Conservation (phyloP, 2,329 filamentous ascomycete genomes). For the Xylariales sp. region DNA sequence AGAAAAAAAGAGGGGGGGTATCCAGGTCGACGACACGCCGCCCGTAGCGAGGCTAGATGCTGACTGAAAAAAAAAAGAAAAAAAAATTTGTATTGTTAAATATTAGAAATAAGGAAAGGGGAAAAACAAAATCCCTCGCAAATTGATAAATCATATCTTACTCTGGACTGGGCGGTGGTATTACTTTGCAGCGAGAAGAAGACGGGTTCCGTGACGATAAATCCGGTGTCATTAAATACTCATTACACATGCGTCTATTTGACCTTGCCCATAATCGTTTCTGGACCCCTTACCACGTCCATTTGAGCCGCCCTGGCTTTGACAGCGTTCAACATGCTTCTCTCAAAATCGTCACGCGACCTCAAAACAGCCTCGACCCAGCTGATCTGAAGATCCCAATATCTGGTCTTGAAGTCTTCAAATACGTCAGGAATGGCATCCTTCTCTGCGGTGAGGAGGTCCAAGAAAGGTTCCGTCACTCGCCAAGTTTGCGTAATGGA, state of each 20-base stretch:
- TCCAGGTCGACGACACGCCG: slow-evolving; percentile 78
- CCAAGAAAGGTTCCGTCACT: slow-evolving; percentile 78
- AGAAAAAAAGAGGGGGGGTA: slow-evolving; percentile 83
- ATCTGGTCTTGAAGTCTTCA: slow-evolving; percentile 74
- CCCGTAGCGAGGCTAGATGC: slow-evolving; percentile 74
- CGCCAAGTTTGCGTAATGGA: slow-evolving; percentile 90
- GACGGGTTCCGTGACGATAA: no score
- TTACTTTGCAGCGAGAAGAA: no score
- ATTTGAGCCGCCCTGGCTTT: slow-evolving; percentile 87
- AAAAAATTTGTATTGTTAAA: no score
- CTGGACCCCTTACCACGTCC: slow-evolving; percentile 71
- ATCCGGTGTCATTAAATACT: no score
- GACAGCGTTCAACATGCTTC: slow-evolving; percentile 80
- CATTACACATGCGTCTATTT: slow-evolving; percentile 47
- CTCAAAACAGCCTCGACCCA: slow-evolving; percentile 94
- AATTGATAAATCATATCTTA: no score
- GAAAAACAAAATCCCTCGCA: no score
- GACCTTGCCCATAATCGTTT: slow-evolving; percentile 94
- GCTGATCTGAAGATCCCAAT: slow-evolving; percentile 90
- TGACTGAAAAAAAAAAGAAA: slow-evolving; percentile 45
- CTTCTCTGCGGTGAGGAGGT: slow-evolving; percentile 73
- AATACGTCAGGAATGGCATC: slow-evolving; percentile 72
- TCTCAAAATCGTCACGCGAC: slow-evolving; percentile 87
- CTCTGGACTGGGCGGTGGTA: no score
- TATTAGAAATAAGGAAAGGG: no score